Percentiles rank a stretch among this genome's conserved stretches.
Evolutionary conservation across 1,284 basidiomycete species (phyloP).

Genomic region (Cystobasidium sp.): DNA sequence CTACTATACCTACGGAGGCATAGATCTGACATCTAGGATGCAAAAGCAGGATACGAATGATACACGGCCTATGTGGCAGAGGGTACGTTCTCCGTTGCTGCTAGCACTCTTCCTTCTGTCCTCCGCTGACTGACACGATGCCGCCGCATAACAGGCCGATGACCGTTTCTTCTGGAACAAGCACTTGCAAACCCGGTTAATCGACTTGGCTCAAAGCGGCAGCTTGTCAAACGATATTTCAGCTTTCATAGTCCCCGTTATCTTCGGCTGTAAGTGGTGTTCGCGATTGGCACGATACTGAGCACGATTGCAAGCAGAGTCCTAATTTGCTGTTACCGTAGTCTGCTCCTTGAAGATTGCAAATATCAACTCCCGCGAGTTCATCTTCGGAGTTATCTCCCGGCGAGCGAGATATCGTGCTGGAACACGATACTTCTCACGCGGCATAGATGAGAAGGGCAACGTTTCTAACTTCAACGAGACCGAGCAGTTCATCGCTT

Average conservation of each 20-base stretch:
- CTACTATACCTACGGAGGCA: constrained; percentile 78
- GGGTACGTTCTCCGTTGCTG: constrained; percentile 60
- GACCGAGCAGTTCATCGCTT: constrained; percentile 74
- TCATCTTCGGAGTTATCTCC: constrained; percentile 87
- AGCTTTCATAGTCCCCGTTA: constrained; percentile 85
- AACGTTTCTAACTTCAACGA: constrained; percentile 61
- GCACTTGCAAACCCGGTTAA: constrained; percentile 73
- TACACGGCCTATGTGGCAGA: constrained; percentile 67
- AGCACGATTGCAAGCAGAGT: background rate
- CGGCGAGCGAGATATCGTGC: constrained; percentile 91
- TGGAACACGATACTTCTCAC: constrained; percentile 95
- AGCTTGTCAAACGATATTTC: constrained; percentile 64
- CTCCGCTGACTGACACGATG: constrained; percentile 33
- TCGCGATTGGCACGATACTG: background rate
- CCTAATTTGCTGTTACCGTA: constrained; percentile 54
- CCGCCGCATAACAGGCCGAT: constrained; percentile 68
- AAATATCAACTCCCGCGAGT: constrained; percentile 75
- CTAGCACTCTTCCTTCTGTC: constrained; percentile 58
- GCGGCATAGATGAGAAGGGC: constrained; percentile 78
- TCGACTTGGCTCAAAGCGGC: constrained; percentile 63
- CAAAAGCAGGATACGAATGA: constrained; percentile 73
- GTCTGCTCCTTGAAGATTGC: constrained; percentile 85
- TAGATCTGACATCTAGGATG: constrained; percentile 81
- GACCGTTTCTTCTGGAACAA: constrained; percentile 99
- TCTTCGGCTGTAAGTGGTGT: constrained; percentile 80